Evolutionary conservation across 805 yeast genomes (phyloP), one percentile per base, ranked within the genome.

Genomic region (Lipomyces starkeyi): DNA sequence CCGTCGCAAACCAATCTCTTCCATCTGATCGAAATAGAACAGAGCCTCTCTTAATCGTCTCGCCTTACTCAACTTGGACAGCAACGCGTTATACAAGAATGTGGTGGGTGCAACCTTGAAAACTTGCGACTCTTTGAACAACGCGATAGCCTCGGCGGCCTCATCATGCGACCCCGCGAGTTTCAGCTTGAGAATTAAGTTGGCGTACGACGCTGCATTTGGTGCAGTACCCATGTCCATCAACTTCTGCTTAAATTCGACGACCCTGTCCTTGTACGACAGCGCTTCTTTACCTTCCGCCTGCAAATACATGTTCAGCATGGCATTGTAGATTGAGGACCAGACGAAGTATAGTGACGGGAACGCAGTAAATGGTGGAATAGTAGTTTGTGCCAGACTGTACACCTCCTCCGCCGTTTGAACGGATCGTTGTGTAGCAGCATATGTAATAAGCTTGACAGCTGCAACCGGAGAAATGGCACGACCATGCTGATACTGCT

Each of bases 51-150:
- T 73, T 43, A 76, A 67, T 34, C 79, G 74, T 13, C 82, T 73
- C 14, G 82, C 80, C 65, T 77, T 78, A 52, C 81, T 75, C 56
- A 80, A 70, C 70, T 79, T 78, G 14, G 80, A 73, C 35, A 80
- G 69, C 35, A 76, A 70, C 22, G 77, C 79, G 68, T 80, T 80
- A 69, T 77, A 80, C 32, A 80, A 68, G 58, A 72, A 77, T 2
- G 81, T 76, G 63, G 75, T 74, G n/a, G 79, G 77, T 43, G 22
- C 47, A 3, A 78, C 76, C 22, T 75, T 74, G 47, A 62, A 59
- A 1, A 66, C 59, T 6, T 67, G 65, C 8, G 80, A 76, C 59
- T 80, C 82, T 58, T 73, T 64, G 59, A 80, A 76, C 61, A 79
- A 64, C 35, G 61, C 49, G 27, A 78, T 61, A 2, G 81, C 80